Conservation (phyloP, 768 basidiomycete species). For the Leccinum aurantiacum region DNA sequence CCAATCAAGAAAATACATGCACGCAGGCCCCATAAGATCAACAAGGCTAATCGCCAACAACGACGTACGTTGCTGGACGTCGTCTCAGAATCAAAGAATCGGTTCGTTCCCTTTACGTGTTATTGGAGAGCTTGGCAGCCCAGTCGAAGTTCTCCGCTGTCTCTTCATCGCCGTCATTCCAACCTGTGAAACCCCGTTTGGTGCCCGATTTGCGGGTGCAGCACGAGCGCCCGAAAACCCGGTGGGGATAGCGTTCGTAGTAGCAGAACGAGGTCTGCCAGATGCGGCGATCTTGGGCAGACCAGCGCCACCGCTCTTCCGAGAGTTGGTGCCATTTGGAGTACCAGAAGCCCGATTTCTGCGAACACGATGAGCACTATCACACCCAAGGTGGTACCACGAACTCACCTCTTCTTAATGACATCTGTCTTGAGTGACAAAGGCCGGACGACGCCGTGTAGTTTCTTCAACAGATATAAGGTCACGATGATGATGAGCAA, state of each 20-base stretch:
- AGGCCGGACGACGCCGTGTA: conserved; percentile 93
- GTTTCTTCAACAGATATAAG: conserved; percentile 59
- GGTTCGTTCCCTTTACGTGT: conserved; percentile 32
- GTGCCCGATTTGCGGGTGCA: conserved; percentile 33
- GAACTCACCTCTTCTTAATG: conserved; percentile 86
- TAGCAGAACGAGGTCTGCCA: conserved; percentile 68
- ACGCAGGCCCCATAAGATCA: conserved; percentile 21
- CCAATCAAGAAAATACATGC: conserved; percentile 35
- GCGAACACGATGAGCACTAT: background rate
- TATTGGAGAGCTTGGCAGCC: conserved; percentile 42
- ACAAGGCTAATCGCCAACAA: conserved; percentile 1
- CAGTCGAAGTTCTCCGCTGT: conserved; percentile 75
- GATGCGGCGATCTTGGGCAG: conserved; percentile 77
- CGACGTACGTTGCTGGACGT: conserved; percentile 14
- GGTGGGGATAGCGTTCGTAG: conserved; percentile 57
- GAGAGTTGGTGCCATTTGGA: conserved; percentile 55
- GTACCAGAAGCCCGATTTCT: conserved; percentile 84
- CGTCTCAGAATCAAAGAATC: conserved; percentile 13
- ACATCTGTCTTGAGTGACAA: conserved; percentile 95
- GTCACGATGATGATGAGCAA: background rate
- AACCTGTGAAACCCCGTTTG: conserved; percentile 19
- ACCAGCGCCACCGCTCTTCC: conserved; percentile 53
- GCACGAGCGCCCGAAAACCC: conserved; percentile 44
- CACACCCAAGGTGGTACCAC: background rate
- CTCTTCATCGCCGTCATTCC: conserved; percentile 60